These are phyloP conservation scores for Pythium diclinum DNA, from an alignment of 352 stramenopile species.

Conservation along the genomic window DNA sequence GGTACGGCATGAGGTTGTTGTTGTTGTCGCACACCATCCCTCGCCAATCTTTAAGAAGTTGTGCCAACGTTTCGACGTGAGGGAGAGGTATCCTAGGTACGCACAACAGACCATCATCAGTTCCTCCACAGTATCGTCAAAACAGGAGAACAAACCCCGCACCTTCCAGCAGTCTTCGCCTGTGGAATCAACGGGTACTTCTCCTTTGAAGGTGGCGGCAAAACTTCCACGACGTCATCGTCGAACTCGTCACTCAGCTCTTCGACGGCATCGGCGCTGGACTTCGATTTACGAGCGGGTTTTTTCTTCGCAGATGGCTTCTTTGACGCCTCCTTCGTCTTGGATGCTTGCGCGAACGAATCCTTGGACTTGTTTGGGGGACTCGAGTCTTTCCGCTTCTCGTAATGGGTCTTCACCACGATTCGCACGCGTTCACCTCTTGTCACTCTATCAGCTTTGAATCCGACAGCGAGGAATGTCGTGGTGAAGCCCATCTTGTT, in stretches of 20 bases:
- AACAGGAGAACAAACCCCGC: conserved; percentile 7
- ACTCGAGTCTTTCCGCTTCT: conserved; percentile 28
- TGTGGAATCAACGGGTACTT: conserved; percentile 57
- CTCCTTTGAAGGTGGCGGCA: conserved; percentile 24
- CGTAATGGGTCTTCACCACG: conserved; percentile 70
- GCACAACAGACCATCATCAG: neutral
- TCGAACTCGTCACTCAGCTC: conserved; percentile 65
- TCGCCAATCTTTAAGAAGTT: conserved; percentile 85
- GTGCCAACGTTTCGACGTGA: conserved; percentile 69
- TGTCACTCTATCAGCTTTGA: conserved; percentile 47
- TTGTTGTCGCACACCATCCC: conserved; percentile 83
- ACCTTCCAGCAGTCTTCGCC: conserved; percentile 48
- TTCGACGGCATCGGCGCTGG: conserved; percentile 36
- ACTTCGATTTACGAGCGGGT: conserved; percentile 30
- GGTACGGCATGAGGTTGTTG: conserved; percentile 85
- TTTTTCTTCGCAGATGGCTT: conserved; percentile 35
- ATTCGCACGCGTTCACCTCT: conserved; percentile 72
- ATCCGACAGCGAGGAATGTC: conserved; percentile 67
- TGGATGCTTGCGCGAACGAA: conserved; percentile 26
- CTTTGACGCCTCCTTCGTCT: conserved; percentile 31
- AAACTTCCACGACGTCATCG: conserved; percentile 55
- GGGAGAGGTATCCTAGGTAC: conserved; percentile 53
- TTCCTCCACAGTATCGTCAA: neutral
- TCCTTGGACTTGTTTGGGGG: conserved; percentile 34
- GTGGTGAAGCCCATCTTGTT: conserved; percentile 84